Percentiles rank a stretch among this genome's conserved stretches.
Evolutionary conservation across 495 filamentous ascomycete genomes (phyloP).

Genomic region (Halenospora varia): DNA sequence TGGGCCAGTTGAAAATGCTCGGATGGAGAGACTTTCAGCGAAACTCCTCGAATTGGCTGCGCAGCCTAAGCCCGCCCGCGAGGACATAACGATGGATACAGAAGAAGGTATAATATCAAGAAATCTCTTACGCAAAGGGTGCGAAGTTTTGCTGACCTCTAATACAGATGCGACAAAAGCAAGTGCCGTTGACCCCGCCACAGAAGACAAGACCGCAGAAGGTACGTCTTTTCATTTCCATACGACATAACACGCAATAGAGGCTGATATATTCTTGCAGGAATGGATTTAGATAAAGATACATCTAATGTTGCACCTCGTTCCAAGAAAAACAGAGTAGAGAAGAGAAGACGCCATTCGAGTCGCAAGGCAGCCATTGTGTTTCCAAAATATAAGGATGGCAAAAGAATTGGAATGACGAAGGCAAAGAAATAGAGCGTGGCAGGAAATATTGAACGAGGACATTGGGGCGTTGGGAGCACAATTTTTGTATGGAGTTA

Average conservation of each 20-base stretch:
- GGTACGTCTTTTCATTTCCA: constrained; percentile 3
- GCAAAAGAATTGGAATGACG: constrained; percentile 31
- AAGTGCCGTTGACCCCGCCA: not conserved
- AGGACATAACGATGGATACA: constrained; percentile 22
- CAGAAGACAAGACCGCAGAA: not conserved
- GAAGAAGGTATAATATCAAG: constrained; percentile 33
- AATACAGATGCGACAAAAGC: not conserved
- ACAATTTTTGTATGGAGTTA: constrained; percentile 11
- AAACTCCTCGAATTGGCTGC: constrained; percentile 72
- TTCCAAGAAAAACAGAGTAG: constrained; percentile 26
- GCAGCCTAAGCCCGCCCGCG: constrained; percentile 43
- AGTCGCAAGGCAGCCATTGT: constrained; percentile 33
- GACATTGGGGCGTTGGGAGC: constrained; percentile 14
- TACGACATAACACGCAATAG: not conserved
- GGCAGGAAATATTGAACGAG: not conserved
- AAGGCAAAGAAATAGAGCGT: constrained; percentile 24
- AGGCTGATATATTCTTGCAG: constrained; percentile 12
- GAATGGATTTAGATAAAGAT: constrained; percentile 46
- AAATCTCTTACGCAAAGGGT: no score
- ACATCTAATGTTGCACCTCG: constrained; percentile 14
- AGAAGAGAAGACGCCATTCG: constrained; percentile 37
- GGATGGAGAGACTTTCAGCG: constrained; percentile 72
- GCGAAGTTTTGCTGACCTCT: not conserved
- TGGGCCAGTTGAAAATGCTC: constrained; percentile 68
- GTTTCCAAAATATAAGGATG: constrained; percentile 42